Percentiles rank a stretch among this genome's conserved stretches.
Evolutionary conservation across 2,329 filamentous ascomycete genomes (phyloP).

Genomic region (Niveomyces coronatus): DNA sequence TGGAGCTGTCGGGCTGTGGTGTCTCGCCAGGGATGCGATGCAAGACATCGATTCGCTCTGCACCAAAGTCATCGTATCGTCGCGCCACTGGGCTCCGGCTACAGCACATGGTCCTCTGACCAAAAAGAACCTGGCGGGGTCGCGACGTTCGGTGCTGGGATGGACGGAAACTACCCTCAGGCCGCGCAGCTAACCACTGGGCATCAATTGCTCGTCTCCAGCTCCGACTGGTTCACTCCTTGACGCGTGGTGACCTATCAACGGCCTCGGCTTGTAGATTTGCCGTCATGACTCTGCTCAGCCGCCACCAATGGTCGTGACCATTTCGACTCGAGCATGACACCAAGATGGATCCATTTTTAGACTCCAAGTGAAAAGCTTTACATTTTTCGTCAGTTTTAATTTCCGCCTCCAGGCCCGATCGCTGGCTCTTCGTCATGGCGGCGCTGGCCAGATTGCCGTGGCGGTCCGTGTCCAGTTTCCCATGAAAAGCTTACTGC

Average conservation of each 20-base stretch:
- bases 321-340: slow-evolving; percentile 2
- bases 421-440: slow-evolving; percentile 8
- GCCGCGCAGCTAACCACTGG: slow-evolving; percentile 1
- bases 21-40: slow-evolving; percentile 4
- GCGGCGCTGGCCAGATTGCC: slow-evolving; percentile 8
- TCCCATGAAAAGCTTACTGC: not conserved
- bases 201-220: slow-evolving; percentile 7
- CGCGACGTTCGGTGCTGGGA: too few species aligned
- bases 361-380: slow-evolving; percentile 8
- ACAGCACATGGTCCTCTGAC: slow-evolving; percentile 10
- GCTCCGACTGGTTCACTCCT: slow-evolving; percentile 9
- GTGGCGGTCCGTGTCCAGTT: not conserved
- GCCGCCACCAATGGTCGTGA: slow-evolving; percentile 8
- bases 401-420: slow-evolving; percentile 5
- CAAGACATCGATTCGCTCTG: slow-evolving; percentile 11
- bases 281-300: slow-evolving; percentile 7
- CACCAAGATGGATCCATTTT: slow-evolving; percentile 9
- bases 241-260: slow-evolving; percentile 6
- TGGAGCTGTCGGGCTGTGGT: slow-evolving; percentile 6
- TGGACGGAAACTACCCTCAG: not conserved
- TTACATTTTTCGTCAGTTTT: slow-evolving; percentile 1
- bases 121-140: too few species aligned
- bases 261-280: not conserved
- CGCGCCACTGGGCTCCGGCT: too few species aligned
- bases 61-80: too few species aligned